Base-by-base conservation (phyloP, 2,329 filamentous ascomycete genomes). In the Cladosporium sphaerospermum region DNA sequence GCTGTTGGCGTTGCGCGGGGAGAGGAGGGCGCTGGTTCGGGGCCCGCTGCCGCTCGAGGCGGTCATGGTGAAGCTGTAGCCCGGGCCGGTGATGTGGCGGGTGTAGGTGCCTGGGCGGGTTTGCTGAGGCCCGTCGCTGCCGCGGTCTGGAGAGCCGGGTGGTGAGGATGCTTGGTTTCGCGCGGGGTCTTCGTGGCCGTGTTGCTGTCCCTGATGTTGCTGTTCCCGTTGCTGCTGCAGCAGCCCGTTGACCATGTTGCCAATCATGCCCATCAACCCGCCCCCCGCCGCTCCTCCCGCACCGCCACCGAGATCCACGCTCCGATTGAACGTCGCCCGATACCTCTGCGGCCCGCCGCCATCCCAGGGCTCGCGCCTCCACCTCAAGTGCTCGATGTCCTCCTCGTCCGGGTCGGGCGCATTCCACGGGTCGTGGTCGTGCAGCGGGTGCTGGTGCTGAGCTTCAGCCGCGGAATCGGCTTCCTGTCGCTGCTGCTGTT, bases 1-100 rank as follows among this genome's bases (percentile, higher is more conserved):
- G 28, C 68, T 68, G 60, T 79, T 73, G 23, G 75, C 71, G 62
- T 81, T 73, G 57, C 78, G 74, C 33, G 80, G 79, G 49, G 67
- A 68, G 41, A 80, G 62, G 45, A 73, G 72, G 28, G 54, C 53
- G 36, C 52, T 41, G 23, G 3, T 7, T 7, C 23, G 23, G 23
- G 23, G 23, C 23, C 23, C 23, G 32, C 37, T 42, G 32, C 37
- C 56, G 7, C 59, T 57, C 9, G 62, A 60, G 5, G 69, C 63
- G 9, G 65, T 68, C 46, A 67, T 61, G 11, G 61, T 64, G 53
- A 62, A 64, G 19, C 59, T 60, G 47, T 58, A 66, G 16, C 61
- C 60, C 5, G 63, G 62, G 10, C 64, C 62, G n/a, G 55, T 54
- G 33, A 56, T 59, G 19, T 58, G 54, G 23, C 57, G 59, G 7